A percentile compares a stretch with the other conserved stretches of the same genome.
phyloP scores from a whole-genome alignment of 129 eudicot genomes.

The Helichrysum umbraculigerum region DNA sequence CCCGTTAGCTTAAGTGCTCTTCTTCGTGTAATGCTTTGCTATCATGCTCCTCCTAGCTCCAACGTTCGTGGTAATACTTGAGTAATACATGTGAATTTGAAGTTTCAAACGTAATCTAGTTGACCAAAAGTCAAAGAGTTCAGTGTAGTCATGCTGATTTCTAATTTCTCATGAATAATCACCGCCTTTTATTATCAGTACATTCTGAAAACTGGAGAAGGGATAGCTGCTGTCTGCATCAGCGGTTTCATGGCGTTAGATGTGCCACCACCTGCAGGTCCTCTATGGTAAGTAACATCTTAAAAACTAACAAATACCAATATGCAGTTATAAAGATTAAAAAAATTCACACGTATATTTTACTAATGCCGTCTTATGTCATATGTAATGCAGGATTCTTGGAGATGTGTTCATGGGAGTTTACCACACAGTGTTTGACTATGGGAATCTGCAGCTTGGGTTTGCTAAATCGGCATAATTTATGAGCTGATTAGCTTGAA shows the following conservation, averaged over 20 bases:
- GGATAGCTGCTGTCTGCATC: constrained; percentile 55
- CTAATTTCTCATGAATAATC: not conserved
- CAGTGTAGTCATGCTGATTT: not conserved
- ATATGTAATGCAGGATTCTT: constrained; percentile 65
- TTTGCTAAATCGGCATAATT: constrained; percentile 74
- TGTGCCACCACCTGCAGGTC: constrained; percentile 79
- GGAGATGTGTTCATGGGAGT: constrained; percentile 97
- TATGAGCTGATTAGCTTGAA: constrained; percentile 22
- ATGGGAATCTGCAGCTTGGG: constrained; percentile 75
- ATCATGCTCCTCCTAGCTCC: not conserved
- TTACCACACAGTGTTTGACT: constrained; percentile 91
- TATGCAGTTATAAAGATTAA: not conserved
- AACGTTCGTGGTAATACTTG: not conserved
- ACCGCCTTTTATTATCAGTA: constrained; percentile 51
- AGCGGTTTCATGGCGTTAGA: constrained; percentile 86
- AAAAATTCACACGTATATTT: no score
- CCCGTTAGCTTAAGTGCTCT: not conserved
- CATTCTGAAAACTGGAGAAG: constrained; percentile 73
- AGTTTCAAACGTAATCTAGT: not conserved
- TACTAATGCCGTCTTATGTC: not conserved
- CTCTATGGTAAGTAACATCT: constrained; percentile 66
- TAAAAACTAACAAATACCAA: not conserved
- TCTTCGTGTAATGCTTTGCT: not conserved
- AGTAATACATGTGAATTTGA: not conserved
- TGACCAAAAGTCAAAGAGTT: not conserved